Percentiles rank a stretch among this genome's conserved stretches.
Evolutionary conservation across 352 stramenopile genomes (phyloP).

Genomic region (Phytopythium aichiense): DNA sequence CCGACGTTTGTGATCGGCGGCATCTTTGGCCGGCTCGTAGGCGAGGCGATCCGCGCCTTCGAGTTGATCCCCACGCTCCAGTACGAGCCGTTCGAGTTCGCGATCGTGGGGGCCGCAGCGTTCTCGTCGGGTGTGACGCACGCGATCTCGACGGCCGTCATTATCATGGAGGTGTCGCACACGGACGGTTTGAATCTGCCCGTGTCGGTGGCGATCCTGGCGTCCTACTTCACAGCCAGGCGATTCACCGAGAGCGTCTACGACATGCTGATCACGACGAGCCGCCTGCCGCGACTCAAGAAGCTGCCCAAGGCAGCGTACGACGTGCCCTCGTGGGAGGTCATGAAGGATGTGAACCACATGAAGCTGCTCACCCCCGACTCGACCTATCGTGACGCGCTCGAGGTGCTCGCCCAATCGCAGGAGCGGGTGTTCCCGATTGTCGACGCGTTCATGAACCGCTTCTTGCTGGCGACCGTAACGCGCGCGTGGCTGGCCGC

Average conservation of each 20-base stretch:
- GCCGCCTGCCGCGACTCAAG: constrained; percentile 65
- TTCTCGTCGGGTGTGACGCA: constrained; percentile 92
- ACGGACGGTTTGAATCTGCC: constrained; percentile 83
- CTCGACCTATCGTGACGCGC: constrained; percentile 61
- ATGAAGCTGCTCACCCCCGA: constrained; percentile 65
- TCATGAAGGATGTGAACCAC: constrained; percentile 74
- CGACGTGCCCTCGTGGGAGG: constrained; percentile 79
- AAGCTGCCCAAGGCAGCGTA: constrained; percentile 83
- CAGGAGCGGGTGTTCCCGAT: constrained; percentile 71
- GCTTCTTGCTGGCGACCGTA: constrained; percentile 67
- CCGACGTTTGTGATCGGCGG: constrained; percentile 83
- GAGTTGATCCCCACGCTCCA: constrained; percentile 43
- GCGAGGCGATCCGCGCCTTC: constrained; percentile 67
- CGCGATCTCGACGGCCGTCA: constrained; percentile 90
- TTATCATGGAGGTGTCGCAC: constrained; percentile 93
- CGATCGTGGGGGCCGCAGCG: constrained; percentile 89
- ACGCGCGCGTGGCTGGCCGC: constrained; percentile 45
- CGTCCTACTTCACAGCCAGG: constrained; percentile 89
- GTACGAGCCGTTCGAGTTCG: constrained; percentile 91
- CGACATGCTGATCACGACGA: constrained; percentile 86
- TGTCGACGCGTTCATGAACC: constrained; percentile 57
- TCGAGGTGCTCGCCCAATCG: constrained; percentile 42
- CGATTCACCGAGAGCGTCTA: constrained; percentile 91
- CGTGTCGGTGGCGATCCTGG: constrained; percentile 84
- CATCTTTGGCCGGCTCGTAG: constrained; percentile 78